phyloP scores from a whole-genome alignment of 2,329 filamentous ascomycete species.

The Sclerotinia sclerotiorum region DNA sequence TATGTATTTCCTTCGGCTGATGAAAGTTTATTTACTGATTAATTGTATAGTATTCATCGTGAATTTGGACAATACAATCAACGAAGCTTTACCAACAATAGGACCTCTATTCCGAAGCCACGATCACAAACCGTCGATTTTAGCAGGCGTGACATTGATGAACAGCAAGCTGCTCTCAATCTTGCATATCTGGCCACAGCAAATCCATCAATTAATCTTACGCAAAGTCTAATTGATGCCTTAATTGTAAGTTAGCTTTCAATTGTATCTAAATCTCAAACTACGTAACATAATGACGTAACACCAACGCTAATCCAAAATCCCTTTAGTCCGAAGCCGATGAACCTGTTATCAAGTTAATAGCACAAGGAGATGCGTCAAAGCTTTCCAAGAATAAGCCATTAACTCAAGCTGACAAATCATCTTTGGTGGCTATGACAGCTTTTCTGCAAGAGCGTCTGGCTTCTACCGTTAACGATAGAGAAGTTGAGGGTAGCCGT shows the following conservation, averaged over 20 bases:
- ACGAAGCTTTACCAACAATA: constrained; percentile 15
- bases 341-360: constrained; percentile 43
- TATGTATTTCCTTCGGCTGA: constrained; percentile 42
- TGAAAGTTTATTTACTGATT: neutral
- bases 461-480: constrained; percentile 10
- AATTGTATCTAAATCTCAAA: neutral
- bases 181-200: constrained; percentile 57
- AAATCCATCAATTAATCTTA: constrained; percentile 46
- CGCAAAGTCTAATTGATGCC: constrained; percentile 54
- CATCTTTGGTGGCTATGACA: constrained; percentile 30
- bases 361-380: constrained; percentile 37
- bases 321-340: constrained; percentile 45
- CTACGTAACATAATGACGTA: constrained; percentile 16
- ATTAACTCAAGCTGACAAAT: constrained; percentile 26
- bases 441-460: constrained; percentile 30
- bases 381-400: constrained; percentile 20
- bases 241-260: constrained; percentile 57
- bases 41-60: constrained; percentile 23
- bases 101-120: constrained; percentile 26
- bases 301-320: constrained; percentile 30
- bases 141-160: constrained; percentile 45
- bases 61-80: constrained; percentile 26
- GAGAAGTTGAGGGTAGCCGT: neutral
- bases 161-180: constrained; percentile 66
- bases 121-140: constrained; percentile 22